Evolutionary conservation across 2,329 filamentous ascomycete species (phyloP).

Genomic region (Teratosphaeria nubilosa): DNA sequence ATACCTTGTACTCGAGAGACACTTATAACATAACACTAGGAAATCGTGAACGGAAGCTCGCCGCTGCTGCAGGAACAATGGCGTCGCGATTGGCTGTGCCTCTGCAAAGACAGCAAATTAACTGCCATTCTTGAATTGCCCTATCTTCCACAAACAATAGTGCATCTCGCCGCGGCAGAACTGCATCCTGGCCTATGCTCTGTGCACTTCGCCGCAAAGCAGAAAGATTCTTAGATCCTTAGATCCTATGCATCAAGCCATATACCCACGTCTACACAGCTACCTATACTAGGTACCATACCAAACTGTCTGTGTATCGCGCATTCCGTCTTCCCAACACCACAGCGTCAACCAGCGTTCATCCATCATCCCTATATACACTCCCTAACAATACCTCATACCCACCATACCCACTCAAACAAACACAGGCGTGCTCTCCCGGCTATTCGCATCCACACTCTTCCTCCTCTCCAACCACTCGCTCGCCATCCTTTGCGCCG

Average conservation of each 20-base stretch:
- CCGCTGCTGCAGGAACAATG: background rate
- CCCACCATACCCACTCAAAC: conserved; percentile 9
- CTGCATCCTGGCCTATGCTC: too few species aligned
- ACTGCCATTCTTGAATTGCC: background rate
- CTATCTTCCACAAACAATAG: too few species aligned
- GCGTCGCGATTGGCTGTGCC: background rate
- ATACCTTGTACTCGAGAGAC: background rate
- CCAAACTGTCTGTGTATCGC: background rate
- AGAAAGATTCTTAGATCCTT: too few species aligned
- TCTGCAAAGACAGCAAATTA: background rate
- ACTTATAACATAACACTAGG: background rate
- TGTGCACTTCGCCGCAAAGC: too few species aligned
- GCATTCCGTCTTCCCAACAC: background rate
- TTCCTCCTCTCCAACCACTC: conserved; percentile 18
- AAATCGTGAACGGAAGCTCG: background rate
- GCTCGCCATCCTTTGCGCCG: conserved; percentile 19
- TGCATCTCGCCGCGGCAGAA: too few species aligned
- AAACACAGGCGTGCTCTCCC: conserved; percentile 13
- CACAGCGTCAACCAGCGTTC: background rate
- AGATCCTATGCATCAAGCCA: too few species aligned
- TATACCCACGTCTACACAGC: background rate
- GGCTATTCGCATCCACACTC: conserved; percentile 3
- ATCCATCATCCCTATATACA: background rate
- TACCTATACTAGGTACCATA: background rate
- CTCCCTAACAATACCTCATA: background rate